These are phyloP conservation scores for Peronospora destructor DNA, from an alignment of 352 stramenopile species.

Conservation along the genomic window DNA sequence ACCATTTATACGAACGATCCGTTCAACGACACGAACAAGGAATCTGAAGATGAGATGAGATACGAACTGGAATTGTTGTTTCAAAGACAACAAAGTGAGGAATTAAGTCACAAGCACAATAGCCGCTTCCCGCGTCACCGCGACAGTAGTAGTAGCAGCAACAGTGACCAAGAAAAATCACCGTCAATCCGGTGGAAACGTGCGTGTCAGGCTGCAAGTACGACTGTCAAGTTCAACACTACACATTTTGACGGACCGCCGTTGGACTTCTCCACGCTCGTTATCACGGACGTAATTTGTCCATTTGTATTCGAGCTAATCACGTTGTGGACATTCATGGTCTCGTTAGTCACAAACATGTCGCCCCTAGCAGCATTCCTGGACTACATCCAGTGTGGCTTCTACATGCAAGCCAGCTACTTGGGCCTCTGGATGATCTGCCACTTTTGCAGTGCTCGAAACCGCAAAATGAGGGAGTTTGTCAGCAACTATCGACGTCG, in stretches of 20 bases:
- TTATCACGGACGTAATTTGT: slow-evolving; percentile 79
- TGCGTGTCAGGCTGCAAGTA: slow-evolving; percentile 54
- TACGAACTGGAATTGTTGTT: slow-evolving; percentile 57
- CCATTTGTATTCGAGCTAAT: slow-evolving; percentile 74
- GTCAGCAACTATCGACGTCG: slow-evolving; percentile 81
- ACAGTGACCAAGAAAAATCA: slow-evolving; percentile 15
- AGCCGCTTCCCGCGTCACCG: slow-evolving; percentile 15
- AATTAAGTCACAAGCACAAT: slow-evolving; percentile 22
- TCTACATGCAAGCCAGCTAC: slow-evolving; percentile 70
- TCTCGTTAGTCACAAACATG: slow-evolving; percentile 48
- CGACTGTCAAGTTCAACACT: slow-evolving; percentile 64
- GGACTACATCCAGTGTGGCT: slow-evolving; percentile 76
- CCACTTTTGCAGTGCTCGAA: slow-evolving; percentile 81
- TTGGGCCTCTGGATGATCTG: slow-evolving; percentile 73
- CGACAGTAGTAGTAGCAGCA: slow-evolving; percentile 25
- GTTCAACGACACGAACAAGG: slow-evolving; percentile 72
- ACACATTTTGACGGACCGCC: slow-evolving; percentile 75
- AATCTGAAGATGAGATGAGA: slow-evolving; percentile 61
- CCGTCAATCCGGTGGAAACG: slow-evolving; percentile 66
- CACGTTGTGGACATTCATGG: slow-evolving; percentile 64
- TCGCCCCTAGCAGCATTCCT: slow-evolving; percentile 69
- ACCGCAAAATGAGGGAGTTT: slow-evolving; percentile 84
- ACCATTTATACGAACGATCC: slow-evolving; percentile 57
- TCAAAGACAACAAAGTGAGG: slow-evolving; percentile 40
- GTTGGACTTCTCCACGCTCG: slow-evolving; percentile 79